Evolutionary conservation across 257 asterid species (phyloP).

Genomic region (Thymus mandschuricus): DNA sequence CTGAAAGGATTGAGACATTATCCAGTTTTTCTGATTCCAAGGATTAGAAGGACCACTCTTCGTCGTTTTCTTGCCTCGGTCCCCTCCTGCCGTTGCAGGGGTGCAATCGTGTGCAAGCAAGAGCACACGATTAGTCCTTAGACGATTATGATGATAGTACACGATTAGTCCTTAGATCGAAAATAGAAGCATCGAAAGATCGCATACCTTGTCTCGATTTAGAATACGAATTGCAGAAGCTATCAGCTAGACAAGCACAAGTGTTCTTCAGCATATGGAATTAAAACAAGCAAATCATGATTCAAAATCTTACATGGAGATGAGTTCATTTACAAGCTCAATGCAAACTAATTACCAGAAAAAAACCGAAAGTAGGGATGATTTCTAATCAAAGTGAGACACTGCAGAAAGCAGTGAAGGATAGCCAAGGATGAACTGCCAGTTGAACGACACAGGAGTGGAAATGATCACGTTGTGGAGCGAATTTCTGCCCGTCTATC

Average conservation of each 20-base stretch:
- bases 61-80: slow-evolving; percentile 7
- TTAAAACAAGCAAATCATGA: slow-evolving; percentile 15
- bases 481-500: slow-evolving; percentile 42
- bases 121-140: not conserved
- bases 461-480: slow-evolving; percentile 33
- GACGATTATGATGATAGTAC: not conserved
- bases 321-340: slow-evolving; percentile 29
- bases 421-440: slow-evolving; percentile 98
- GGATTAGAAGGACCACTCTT: slow-evolving; percentile 25
- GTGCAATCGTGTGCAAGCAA: slow-evolving; percentile 8
- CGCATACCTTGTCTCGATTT: no score
- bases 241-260: not conserved
- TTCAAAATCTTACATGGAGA: slow-evolving; percentile 24
- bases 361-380: slow-evolving; percentile 7
- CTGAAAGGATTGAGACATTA: slow-evolving; percentile 28
- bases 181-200: not conserved
- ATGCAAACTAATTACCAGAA: slow-evolving; percentile 10
- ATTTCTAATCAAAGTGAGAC: slow-evolving; percentile 27
- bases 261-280: slow-evolving; percentile 19
- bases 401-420: slow-evolving; percentile 33
- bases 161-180: not conserved
- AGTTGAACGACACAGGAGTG: slow-evolving; percentile 25
- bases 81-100: slow-evolving; percentile 18
- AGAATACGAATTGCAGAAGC: not conserved
- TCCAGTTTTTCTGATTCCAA: slow-evolving; percentile 3